Base-by-base conservation (phyloP, 1,284 basidiomycete species). In the Cryptococcus sp. region DNA sequence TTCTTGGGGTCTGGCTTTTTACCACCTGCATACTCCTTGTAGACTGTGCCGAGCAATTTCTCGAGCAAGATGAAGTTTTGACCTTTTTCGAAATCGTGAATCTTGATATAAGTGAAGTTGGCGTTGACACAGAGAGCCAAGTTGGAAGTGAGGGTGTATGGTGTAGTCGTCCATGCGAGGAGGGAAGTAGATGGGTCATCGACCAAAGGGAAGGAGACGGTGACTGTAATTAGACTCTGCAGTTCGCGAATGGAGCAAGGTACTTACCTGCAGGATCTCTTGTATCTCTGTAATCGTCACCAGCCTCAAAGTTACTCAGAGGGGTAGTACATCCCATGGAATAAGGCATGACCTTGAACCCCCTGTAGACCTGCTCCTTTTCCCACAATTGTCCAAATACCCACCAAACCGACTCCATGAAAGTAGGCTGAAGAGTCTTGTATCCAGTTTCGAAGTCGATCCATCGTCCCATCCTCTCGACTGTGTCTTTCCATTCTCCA, bases 401-500 rank as follows among this genome's bases (percentile, higher is more conserved):
- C 96, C 96, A 98, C 96, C 96, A 98, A 19, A 97, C 91, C 43
- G 85, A 87, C 79, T 99, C 96, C 96, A 99, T 98, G 75, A 91
- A 99, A 21, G 83, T 80, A 5, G 85, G 77, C 72, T 98, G 90
- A 59, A 98, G 82, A 13, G 96, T 99, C 79, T 97, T 98, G 83
- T 99, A 99, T 64, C 96, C 96, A 62, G 96, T 89, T 77, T 99
- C 96, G 69, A 98, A 99, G 76, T 98, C 96, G 77, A 99, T 98
- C 96, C 96, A 99, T 57, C 96, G 84, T 37, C 94, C 96, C 86
- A 98, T 94, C 58, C 96, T 85, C 76, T 97, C 94, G 53, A 99
- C 94, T 4, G 92, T 98, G 36, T 78, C 69, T 53, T 91, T 84
- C 96, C 96, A 99, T 73, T 98, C 93, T 14, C 81, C 80, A 4